Evolutionary conservation across 768 basidiomycete species (phyloP), one percentile per base, ranked within the genome.

Genomic region (Asterophora parasitica): DNA sequence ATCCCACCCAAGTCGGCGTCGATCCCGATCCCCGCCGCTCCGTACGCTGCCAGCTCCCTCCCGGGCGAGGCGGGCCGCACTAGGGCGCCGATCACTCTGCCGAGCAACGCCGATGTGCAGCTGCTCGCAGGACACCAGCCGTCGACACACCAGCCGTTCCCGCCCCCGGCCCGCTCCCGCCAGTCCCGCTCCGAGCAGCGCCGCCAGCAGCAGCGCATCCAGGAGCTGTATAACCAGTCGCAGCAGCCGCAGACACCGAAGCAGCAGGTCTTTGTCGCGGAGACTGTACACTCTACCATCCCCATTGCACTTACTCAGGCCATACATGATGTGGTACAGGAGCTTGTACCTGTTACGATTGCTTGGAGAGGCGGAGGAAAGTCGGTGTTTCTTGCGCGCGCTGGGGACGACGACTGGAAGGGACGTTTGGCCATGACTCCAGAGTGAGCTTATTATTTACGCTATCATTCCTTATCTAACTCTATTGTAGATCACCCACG

Each of bases 351-450:
- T 4, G 72, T 82, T 36, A 80, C 70, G 57, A 81, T 89, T 48
- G 69, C 71, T 5, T 90, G 87, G 87, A 69, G 65, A 39, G 83
- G 82, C 16, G 79, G 78, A 3, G 85, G 81, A 3, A 78, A 72
- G 52, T 70, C 73, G 12, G 85, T 90, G 11, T 57, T 73, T n/a
- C 73, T 90, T 19, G 81, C 83, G 3, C 74, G 86, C 46, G 85
- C 86, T 5, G 84, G 84, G 4, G 83, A 89, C 57, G 76, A 83
- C 44, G 78, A 85, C 49, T 89, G 85, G 87, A 82, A 83, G 53
- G 85, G 85, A 12, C 70, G 83, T 9, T 75, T 76, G 31, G 61
- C 62, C 16, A 85, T 88, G 86, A 72, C 77, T 48, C 70, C 71
- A 57, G 81, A 83, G 83, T 83, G 52, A 51, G 83, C n/a, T n/a